Evolutionary conservation across 2,329 filamentous ascomycete genomes (phyloP).

Genomic region (Fusarium aywerte): DNA sequence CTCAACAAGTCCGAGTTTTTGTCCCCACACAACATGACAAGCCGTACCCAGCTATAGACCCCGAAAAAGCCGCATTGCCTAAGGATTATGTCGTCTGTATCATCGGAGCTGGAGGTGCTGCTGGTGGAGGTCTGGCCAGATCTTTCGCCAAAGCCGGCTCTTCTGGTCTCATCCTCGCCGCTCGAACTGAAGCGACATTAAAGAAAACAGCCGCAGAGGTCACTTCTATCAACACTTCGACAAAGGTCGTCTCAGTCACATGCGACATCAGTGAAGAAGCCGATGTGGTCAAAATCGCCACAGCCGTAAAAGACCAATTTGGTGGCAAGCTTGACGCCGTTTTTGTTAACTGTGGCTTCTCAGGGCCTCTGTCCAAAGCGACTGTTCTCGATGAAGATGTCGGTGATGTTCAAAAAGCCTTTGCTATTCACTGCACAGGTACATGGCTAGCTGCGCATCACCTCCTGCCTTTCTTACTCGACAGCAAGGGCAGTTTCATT

Average conservation of each 20-base stretch:
- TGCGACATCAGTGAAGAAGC: conserved; percentile 5
- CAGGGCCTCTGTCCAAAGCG: not conserved
- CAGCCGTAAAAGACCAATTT: not conserved
- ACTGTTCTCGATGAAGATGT: conserved; percentile 8
- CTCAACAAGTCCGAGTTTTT: conserved; percentile 6
- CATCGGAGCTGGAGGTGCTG: conserved; percentile 13
- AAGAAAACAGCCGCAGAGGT: not conserved
- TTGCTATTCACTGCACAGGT: not conserved
- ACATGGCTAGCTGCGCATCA: conserved; percentile 16
- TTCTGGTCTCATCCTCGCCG: conserved; percentile 6
- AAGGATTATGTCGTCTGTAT: not conserved
- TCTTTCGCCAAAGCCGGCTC: conserved; percentile 4
- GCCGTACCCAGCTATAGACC: not conserved
- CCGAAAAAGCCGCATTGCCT: not conserved
- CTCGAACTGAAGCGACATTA: not conserved
- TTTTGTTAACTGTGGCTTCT: conserved; percentile 15
- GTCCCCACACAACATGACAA: not conserved
- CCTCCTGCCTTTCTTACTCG: not conserved
- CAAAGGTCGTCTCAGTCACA: fast-evolving
- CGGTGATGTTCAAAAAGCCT: conserved; percentile 2
- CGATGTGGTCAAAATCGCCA: not conserved
- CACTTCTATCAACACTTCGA: not conserved
- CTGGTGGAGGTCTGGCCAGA: not conserved
- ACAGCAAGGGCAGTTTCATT: not conserved
- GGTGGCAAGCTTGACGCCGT: not conserved